Evolutionary conservation across 768 basidiomycete species (phyloP), one percentile per base, ranked within the genome.

Genomic region (Termitomyces eurrhizus): DNA sequence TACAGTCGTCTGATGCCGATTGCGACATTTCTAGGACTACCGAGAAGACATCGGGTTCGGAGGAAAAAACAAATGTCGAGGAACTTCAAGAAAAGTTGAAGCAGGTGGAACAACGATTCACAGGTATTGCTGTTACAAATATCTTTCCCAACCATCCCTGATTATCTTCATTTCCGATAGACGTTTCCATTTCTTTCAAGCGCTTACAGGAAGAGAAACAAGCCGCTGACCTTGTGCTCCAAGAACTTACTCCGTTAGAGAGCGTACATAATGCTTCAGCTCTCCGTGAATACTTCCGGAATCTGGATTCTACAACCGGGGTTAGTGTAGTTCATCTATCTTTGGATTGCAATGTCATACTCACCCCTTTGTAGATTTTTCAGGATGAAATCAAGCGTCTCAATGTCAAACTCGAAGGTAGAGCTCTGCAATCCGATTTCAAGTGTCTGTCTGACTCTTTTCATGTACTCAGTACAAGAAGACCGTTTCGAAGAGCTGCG

Each of bases 381-480:
- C 85, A 89, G 66, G 86, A 86, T n/a, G 94, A 97, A 67, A 83
- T 94, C 64, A 87, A 85, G 64, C 82, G 88, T 46, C 74, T 97
- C 35, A 87, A 81, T 57, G 82, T 79, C 56, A 89, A 89, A 67
- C 80, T 95, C 21, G 83, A 82, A 61, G 78, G 95, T 95, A 87
- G 67, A 24, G 24, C 14, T 33, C 14, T 42, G 11, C n/a, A 36
- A 49, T 41, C 42, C 37, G n/a, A 42, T 41, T 46, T 50, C 5
- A 18, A n/a, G 49, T 39, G 61, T 1, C 18, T 29, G 7, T 4
- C 54, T 56, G 33, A 67, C 29, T 42, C 14, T 52, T 24, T 53
- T 36, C 46, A 16, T 53, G 54, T 13, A 55, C 14, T 44, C 65
- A 96, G 94, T 86, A 14, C 93, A 96, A 75, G 92, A 92, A 58